Percentiles rank a stretch among this genome's conserved stretches.
Conservation (phyloP, 2,329 filamentous ascomycete species). For the Curvularia hawaiiensis region DNA sequence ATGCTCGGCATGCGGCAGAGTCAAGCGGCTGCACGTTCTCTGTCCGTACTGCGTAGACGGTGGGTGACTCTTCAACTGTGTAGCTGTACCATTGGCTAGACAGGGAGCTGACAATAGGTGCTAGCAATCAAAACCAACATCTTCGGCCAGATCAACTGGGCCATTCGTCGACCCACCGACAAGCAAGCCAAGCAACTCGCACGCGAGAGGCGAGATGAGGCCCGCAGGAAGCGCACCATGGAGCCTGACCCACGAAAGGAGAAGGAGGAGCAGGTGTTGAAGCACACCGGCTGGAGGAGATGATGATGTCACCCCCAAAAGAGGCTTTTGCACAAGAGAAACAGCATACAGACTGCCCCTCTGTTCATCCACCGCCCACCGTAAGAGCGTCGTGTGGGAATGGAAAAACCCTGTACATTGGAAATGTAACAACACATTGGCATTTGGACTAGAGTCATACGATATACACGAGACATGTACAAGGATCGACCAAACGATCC, state of each 20-base stretch:
- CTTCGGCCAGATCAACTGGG: slow-evolving; percentile 38
- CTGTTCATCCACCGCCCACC: neutral
- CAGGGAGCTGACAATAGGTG: slow-evolving; percentile 10
- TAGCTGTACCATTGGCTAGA: neutral
- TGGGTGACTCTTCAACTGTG: slow-evolving; percentile 54
- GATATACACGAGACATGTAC: neutral
- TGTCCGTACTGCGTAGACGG: slow-evolving; percentile 87
- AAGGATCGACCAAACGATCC: neutral
- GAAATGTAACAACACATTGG: slow-evolving; percentile 22
- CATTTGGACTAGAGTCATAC: neutral
- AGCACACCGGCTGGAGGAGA: slow-evolving; percentile 37
- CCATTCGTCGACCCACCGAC: slow-evolving; percentile 30
- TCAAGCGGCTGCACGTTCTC: slow-evolving; percentile 86
- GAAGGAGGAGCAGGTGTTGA: slow-evolving; percentile 34
- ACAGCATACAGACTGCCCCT: neutral
- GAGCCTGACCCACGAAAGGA: slow-evolving; percentile 32
- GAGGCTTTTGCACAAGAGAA: neutral
- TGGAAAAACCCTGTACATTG: slow-evolving; percentile 12
- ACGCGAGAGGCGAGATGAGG: slow-evolving; percentile 27
- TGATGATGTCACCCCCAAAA: slow-evolving; percentile 11
- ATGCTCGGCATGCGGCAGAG: slow-evolving; percentile 85
- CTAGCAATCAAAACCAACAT: slow-evolving; percentile 44
- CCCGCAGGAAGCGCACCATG: slow-evolving; percentile 20
- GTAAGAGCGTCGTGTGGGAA: slow-evolving; percentile 1
- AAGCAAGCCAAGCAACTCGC: slow-evolving; percentile 39